Evolutionary conservation across 2,329 filamentous ascomycete species (phyloP), one percentile per base, ranked within the genome.

Genomic region (Fusarium tuaranense): DNA sequence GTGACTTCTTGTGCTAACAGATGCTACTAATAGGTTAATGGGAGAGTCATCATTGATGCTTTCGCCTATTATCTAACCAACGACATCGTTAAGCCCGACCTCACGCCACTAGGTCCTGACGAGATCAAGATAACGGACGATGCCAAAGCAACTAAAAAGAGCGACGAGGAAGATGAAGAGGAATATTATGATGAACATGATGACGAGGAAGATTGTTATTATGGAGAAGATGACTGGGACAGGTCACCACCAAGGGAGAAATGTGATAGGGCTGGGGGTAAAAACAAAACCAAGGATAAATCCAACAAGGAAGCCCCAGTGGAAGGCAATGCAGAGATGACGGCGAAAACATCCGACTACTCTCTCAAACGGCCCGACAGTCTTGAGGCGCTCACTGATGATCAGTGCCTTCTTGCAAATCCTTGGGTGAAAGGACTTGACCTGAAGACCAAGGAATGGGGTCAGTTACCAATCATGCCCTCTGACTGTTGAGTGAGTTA

Each of bases 361-460:
- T 63, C 65, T 1, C 10, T 60, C 10, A 66, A 71, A 1, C 71
- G 79, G 3, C 64, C n/a, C 5, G 79, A 83, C 65, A 69, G 76
- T 5, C 73, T 82, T 4, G 53, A 70, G 0, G 63, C 72, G 1
- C 75, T 84, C 1, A 81, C 78, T 1, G 81, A 84, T 7, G 81
- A 82, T 7, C 75, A 84, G 55, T 78, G 79, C 13, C 79, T 85
- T 2, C 63, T 84, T 32, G 71, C 81, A 1, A 81, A 76, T 0
- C 83, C 83, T 0, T 84, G 82, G 83, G 64, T 84, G 20, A 80
- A 78, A n/a, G 82, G 81, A 4, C 81, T 83, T 30, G 82, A 84
- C 32, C 73, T 84, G 38, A 83, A 82, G 69, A 70, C 74, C 13
- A 85, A 84, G 74, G 69, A 78, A 3, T 68, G 65, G 65, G 67